Evolutionary conservation across 768 basidiomycete species (phyloP).

Genomic region (Gyrodon lividus): DNA sequence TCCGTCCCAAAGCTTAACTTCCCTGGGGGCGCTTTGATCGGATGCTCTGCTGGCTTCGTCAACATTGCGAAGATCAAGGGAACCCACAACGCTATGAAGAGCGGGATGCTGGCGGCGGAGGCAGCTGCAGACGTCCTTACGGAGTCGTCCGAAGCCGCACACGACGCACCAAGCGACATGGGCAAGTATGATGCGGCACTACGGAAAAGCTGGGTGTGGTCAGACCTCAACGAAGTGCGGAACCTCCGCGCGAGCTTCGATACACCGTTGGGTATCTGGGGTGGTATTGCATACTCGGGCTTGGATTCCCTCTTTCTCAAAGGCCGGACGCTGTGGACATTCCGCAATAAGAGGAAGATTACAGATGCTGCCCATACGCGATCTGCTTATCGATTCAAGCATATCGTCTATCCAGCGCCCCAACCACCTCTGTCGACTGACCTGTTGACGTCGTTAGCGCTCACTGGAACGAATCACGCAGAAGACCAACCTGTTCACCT

Average conservation of each 20-base stretch:
- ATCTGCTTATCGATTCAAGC: constrained; percentile 60
- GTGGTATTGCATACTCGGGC: constrained; percentile 87
- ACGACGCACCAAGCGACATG: constrained; percentile 51
- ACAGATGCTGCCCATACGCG: constrained; percentile 74
- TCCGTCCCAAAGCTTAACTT: constrained; percentile 84
- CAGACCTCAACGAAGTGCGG: constrained; percentile 85
- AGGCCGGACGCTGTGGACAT: constrained; percentile 91
- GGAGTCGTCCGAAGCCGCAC: constrained; percentile 8
- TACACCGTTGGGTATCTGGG: constrained; percentile 75
- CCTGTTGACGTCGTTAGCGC: constrained; percentile 82
- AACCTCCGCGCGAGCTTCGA: constrained; percentile 91
- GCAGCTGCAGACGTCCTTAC: constrained; percentile 67
- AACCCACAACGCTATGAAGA: constrained; percentile 99
- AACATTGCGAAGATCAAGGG: constrained; percentile 99
- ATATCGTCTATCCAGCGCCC: constrained; percentile 83
- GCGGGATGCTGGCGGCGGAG: constrained; percentile 95
- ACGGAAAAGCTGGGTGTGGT: constrained; percentile 78
- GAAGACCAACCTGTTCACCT: constrained; percentile 95
- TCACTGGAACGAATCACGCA: constrained; percentile 95
- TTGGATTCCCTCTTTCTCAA: constrained; percentile 81
- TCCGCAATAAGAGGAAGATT: constrained; percentile 55
- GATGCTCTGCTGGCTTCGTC: constrained; percentile 94
- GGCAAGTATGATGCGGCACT: constrained; percentile 68
- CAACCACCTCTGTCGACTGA: constrained; percentile 92
- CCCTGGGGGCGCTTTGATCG: constrained; percentile 93